These are phyloP conservation scores for Alternaria arbusti DNA, from an alignment of 2,329 filamentous ascomycete genomes.

Conservation along the genomic window DNA sequence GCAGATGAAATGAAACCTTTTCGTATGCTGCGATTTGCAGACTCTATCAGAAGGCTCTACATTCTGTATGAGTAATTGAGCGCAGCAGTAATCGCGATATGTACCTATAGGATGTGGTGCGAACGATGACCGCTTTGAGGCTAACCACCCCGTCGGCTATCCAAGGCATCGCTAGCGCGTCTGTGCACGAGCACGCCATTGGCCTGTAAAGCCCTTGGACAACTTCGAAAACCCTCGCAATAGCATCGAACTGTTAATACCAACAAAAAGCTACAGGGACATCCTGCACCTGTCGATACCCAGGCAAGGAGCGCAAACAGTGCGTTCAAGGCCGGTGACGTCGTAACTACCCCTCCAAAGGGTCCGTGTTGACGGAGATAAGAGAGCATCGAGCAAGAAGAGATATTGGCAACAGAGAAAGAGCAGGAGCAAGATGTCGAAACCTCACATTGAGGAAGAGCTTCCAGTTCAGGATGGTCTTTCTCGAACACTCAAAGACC, in stretches of 20 bases:
- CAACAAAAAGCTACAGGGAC: neutral
- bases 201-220: slow-evolving; percentile 5
- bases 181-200: slow-evolving; percentile 34
- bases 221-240: neutral
- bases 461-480: slow-evolving; percentile 41
- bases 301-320: neutral
- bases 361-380: slow-evolving; percentile 16
- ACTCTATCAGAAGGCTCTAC: neutral
- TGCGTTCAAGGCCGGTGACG: neutral
- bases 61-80: too few species aligned
- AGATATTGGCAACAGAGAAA: slow-evolving; percentile 3
- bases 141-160: slow-evolving; percentile 17
- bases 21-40: neutral
- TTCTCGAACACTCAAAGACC: slow-evolving; percentile 73
- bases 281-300: neutral
- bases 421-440: slow-evolving; percentile 24
- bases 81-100: neutral
- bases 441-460: slow-evolving; percentile 50
- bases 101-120: slow-evolving; percentile 2
- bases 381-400: slow-evolving; percentile 7
- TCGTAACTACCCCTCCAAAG: slow-evolving; percentile 9
- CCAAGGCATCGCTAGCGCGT: slow-evolving; percentile 17
- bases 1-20: neutral
- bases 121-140: slow-evolving; percentile 16
- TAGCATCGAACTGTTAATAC: neutral